phyloP scores from a whole-genome alignment of 2,329 filamentous ascomycete species.

The Hymenoscyphus scutula region DNA sequence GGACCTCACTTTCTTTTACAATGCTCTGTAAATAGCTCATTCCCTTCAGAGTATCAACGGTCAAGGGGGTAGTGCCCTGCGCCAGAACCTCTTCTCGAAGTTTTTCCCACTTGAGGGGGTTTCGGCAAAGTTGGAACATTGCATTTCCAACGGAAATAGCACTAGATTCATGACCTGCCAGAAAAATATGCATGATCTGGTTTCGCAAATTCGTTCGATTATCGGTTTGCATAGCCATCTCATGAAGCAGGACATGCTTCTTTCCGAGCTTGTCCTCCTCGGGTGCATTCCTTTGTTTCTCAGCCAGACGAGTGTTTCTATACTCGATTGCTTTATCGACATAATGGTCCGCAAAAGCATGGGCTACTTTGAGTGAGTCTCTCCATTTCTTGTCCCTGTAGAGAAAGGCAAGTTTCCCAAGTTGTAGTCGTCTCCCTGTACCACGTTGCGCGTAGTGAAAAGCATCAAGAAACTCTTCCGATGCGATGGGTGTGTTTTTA shows the following conservation, averaged over 20 bases:
- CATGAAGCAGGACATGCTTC: slow-evolving; percentile 7
- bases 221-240: slow-evolving; percentile 12
- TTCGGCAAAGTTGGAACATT: slow-evolving; percentile 13
- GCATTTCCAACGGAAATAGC: slow-evolving; percentile 14
- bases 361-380: slow-evolving; percentile 21
- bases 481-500: neutral
- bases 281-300: slow-evolving; percentile 18
- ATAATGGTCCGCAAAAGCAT: slow-evolving; percentile 18
- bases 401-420: slow-evolving; percentile 21
- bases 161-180: slow-evolving; percentile 34
- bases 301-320: neutral
- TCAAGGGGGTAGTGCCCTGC: slow-evolving; percentile 39
- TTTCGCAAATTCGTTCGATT: slow-evolving; percentile 7
- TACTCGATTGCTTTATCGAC: slow-evolving; percentile 20
- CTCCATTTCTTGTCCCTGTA: slow-evolving; percentile 23
- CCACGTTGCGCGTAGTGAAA: slow-evolving; percentile 36
- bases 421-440: slow-evolving; percentile 26
- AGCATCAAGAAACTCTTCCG: slow-evolving; percentile 31
- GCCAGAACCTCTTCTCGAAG: slow-evolving; percentile 9
- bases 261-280: neutral
- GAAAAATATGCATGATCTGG: slow-evolving; percentile 22
- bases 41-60: slow-evolving; percentile 38
- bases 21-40: slow-evolving; percentile 6
- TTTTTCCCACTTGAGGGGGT: slow-evolving; percentile 13
- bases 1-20: slow-evolving; percentile 14